These are phyloP conservation scores for Colletotrichum plurivorum DNA, from an alignment of 2,329 filamentous ascomycete species.

Conservation along the genomic window DNA sequence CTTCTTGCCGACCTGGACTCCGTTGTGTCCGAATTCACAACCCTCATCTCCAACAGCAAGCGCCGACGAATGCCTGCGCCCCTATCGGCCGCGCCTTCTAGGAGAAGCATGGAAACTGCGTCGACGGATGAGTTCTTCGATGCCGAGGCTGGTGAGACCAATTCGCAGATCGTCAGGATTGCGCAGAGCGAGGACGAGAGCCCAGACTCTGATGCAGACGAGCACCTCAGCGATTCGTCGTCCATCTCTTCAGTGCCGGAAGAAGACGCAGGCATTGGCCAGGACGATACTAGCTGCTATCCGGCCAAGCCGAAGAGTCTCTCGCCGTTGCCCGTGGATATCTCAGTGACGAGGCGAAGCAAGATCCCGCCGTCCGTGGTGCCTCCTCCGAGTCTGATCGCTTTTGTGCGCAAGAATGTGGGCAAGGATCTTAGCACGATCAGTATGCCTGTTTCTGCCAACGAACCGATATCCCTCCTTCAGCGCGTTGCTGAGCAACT, in stretches of 20 bases:
- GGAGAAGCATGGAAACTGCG: conserved; percentile 84
- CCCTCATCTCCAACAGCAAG: conserved; percentile 83
- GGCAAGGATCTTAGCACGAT: conserved; percentile 98
- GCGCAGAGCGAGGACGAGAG: conserved; percentile 78
- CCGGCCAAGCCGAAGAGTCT: conserved; percentile 83
- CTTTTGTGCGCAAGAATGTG: conserved; percentile 96
- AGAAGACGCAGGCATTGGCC: conserved; percentile 69
- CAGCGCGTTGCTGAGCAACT: conserved; percentile 92
- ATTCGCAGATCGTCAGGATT: conserved; percentile 82
- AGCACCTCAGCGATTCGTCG: conserved; percentile 68
- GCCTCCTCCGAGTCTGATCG: conserved; percentile 89
- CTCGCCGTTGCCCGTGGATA: conserved; percentile 80
- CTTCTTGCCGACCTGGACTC: conserved; percentile 88
- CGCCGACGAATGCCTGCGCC: conserved; percentile 75
- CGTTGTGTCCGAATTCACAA: conserved; percentile 86
- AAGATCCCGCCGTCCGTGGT: conserved; percentile 82
- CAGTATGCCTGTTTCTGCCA: conserved; percentile 96
- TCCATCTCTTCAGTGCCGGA: conserved; percentile 71
- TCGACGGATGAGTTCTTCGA: conserved; percentile 95
- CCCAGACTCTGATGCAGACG: conserved; percentile 68
- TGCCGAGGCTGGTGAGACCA: conserved; percentile 77
- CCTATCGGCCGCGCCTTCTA: conserved; percentile 57
- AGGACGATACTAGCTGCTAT: conserved; percentile 76
- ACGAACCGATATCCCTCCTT: conserved; percentile 90
- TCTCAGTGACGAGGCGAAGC: conserved; percentile 74